A percentile compares a stretch with the other conserved stretches of the same genome.
Conservation (phyloP, 768 basidiomycete species). For the Tylopilus rubrobrunneus region DNA sequence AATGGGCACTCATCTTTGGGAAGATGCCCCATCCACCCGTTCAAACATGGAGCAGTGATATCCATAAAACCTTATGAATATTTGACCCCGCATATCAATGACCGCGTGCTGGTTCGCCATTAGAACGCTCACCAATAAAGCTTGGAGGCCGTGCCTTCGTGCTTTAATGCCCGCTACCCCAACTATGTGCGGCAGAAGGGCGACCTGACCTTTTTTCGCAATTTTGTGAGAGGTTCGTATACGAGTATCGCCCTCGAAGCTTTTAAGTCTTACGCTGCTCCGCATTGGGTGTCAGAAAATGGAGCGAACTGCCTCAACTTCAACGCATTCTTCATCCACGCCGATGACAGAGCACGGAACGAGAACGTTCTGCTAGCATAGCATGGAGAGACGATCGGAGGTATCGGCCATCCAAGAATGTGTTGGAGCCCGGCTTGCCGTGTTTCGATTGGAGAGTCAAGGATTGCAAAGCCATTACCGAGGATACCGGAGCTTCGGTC, state of each 20-base stretch:
- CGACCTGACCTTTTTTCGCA: not conserved
- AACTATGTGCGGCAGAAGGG: not conserved
- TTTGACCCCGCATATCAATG: too few species aligned
- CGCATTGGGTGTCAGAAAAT: not conserved
- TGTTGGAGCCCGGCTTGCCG: not conserved
- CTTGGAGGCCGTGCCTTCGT: too few species aligned
- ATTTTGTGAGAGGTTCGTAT: too few species aligned
- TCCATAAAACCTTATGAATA: too few species aligned
- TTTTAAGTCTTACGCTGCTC: not conserved
- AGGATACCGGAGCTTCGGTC: not conserved
- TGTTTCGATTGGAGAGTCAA: too few species aligned
- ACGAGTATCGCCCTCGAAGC: not conserved
- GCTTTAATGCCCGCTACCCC: too few species aligned
- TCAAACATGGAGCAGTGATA: too few species aligned
- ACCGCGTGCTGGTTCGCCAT: too few species aligned
- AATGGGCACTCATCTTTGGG: too few species aligned
- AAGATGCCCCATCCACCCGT: too few species aligned
- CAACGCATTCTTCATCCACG: not conserved
- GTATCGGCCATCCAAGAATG: not conserved
- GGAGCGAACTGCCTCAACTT: not conserved
- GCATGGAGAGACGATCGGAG: not conserved
- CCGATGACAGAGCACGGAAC: not conserved
- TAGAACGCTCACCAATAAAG: too few species aligned
- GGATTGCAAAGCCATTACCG: not conserved
- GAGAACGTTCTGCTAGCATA: not conserved